Base-by-base conservation (phyloP, 768 basidiomycete species). In the Suillus cothurnatus region DNA sequence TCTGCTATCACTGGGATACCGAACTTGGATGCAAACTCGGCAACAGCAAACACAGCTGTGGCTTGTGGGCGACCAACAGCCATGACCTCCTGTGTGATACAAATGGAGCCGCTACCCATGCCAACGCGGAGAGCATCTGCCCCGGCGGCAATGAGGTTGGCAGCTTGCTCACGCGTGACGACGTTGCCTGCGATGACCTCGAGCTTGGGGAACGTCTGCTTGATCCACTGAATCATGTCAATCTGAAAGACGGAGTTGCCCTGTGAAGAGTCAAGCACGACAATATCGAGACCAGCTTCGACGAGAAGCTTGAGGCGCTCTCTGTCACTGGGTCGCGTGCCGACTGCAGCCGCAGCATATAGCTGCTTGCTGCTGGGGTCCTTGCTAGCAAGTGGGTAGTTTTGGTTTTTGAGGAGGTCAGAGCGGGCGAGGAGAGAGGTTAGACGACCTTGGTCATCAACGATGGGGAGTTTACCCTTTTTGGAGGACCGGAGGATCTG, bases 51-150 rank as follows among this genome's bases (percentile, higher is more conserved):
- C n/a, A 99, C 95, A n/a, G 97, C 97, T 0, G 95, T 95, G 2
- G 96, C 97, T 77, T 99, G 97, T 1, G 97, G 97, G 19, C 97
- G 88, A 17, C 97, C 97, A 61, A 99, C 97, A 12, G 97, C 97
- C 93, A 98, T 99, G 71, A 99, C 92, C 74, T 99, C 97, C 79
- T 99, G 97, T 7, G 97, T 99, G 80, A 99, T 99, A 76, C 97
- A 99, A 74, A 99, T 99, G 6, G 94, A 97, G 11, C 97, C 97
- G 9, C 91, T 93, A 43, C 97, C 97, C 97, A 99, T 99, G 49
- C 97, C 97, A 43, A 99, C 85, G 28, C 95, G 91, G 14, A 99
- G 85, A n/a, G 85, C 97, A 71, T 99, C 97, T 4, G 96, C 97
- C 50, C 97, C 97, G 3, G 95, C 96, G 11, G 85, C 89, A 70